Conservation (phyloP, 1,284 basidiomycete species). For the Cutaneotrichosporon sp. region DNA sequence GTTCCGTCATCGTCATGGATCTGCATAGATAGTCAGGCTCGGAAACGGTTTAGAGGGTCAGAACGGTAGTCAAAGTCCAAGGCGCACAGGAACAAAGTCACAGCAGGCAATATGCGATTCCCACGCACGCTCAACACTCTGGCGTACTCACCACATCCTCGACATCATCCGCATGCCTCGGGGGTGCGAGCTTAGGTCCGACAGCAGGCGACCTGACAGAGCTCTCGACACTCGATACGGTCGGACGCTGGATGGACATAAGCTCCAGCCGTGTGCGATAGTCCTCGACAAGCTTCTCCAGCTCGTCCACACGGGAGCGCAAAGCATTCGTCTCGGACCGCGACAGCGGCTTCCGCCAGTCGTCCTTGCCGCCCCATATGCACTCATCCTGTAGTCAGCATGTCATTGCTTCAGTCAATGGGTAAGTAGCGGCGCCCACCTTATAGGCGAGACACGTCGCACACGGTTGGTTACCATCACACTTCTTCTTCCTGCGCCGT, state of each 20-base stretch:
- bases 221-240: neutral
- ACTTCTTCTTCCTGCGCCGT: slow-evolving; percentile 33
- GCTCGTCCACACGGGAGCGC: slow-evolving; percentile 24
- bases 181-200: neutral
- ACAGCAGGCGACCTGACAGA: neutral
- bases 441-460: slow-evolving; percentile 37
- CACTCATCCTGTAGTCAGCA: slow-evolving; percentile 28
- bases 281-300: slow-evolving; percentile 16
- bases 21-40: too few relatives aligned
- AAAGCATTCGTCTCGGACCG: slow-evolving; percentile 29
- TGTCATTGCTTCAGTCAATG: neutral
- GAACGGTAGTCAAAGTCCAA: too few relatives aligned
- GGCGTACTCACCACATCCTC: slow-evolving; percentile 8
- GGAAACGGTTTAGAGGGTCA: too few relatives aligned
- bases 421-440: slow-evolving; percentile 3
- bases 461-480: slow-evolving; percentile 38
- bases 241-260: neutral
- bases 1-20: slow-evolving; percentile 18
- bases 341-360: slow-evolving; percentile 30
- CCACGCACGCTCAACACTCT: too few relatives aligned
- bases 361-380: slow-evolving; percentile 23
- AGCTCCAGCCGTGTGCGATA: neutral
- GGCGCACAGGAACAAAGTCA: too few relatives aligned
- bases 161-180: slow-evolving; percentile 1
- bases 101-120: too few relatives aligned